Base-by-base conservation (phyloP, 441 rosid species). In the Jatropha multifida region DNA sequence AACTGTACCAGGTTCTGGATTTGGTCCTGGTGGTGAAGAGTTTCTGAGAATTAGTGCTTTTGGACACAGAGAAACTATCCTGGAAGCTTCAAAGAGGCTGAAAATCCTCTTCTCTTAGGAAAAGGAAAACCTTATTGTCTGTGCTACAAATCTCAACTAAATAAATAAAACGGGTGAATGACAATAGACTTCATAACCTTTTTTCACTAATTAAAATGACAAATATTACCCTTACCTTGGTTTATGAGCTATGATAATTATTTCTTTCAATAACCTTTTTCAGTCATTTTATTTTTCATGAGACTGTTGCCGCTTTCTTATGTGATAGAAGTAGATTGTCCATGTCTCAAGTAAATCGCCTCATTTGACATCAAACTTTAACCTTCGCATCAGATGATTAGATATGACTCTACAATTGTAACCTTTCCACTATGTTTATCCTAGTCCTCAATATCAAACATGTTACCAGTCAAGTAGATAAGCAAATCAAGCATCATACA, bases 21-120 rank as follows among this genome's bases (percentile, higher is more conserved):
- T 91, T 59, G 94, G 92, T 49, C 96, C 90, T 0, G 88, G 79
- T 18, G 96, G 94, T 37, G 90, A 88, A 76, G 96, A 81, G 75
- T 88, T 81, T 68, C 27, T 90, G 27, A 85, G 92, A 81, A 77
- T 90, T 7, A 83, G 92, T 77, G 91, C 92, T 23, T 88, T 90
- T 64, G 92, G 89, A 64, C 82, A 76, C 5, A 81, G 84, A 76
- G 80, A 81, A n/a, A 60, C 59, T 65, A 83, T 90, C 52, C 51
- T 86, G 32, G 94, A 90, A 83, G 96, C 92, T 63, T 81, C 91
- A 40, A 73, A 66, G 80, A 88, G 93, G 80, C 79, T 89, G 59
- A 68, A 76, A 20, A 58, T 44, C 11, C 78, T 69, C 42, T 81
- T 86, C 80, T 75, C 75, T 3, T 61, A 69, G 59, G n/a, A 14